A percentile compares a stretch with the other conserved stretches of the same genome.
Conservation (phyloP, 2,329 filamentous ascomycete species). For the Nemania sp. region DNA sequence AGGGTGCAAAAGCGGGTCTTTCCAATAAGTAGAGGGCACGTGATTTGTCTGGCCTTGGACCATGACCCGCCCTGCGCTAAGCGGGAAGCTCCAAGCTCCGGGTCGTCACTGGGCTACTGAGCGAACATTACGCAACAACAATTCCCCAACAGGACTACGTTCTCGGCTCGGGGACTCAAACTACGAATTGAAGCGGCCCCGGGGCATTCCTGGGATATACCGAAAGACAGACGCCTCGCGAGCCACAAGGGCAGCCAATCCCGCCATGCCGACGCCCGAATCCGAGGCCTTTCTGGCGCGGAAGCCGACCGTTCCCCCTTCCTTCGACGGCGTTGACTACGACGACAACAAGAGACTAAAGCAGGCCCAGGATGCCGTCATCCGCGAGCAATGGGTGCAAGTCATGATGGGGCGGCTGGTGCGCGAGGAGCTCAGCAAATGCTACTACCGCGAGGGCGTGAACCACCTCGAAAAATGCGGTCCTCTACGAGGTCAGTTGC, state of each 20-base stretch:
- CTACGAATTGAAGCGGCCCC: neutral
- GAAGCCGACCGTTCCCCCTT: conserved; percentile 80
- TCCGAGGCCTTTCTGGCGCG: conserved; percentile 79
- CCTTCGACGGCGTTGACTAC: conserved; percentile 86
- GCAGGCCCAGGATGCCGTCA: conserved; percentile 78
- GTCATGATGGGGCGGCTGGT: conserved; percentile 87
- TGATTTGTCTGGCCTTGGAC: no score
- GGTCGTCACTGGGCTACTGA: no score
- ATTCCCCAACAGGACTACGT: no score
- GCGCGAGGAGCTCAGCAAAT: conserved; percentile 81
- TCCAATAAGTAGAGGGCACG: no score
- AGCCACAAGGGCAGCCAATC: conserved; percentile 3
- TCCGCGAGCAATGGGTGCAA: conserved; percentile 86
- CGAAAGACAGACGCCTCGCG: neutral
- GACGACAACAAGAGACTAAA: conserved; percentile 81
- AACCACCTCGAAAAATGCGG: conserved; percentile 91
- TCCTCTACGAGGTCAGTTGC: conserved; percentile 71
- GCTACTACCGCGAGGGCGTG: conserved; percentile 81
- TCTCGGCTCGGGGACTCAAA: neutral
- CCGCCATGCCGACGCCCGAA: conserved; percentile 78
- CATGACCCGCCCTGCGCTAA: no score
- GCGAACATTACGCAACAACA: no score
- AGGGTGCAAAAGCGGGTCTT: no score
- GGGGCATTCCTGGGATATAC: neutral
- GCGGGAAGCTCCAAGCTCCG: no score